Conservation (phyloP, 1,139 yeast species). For the Yamadazyma kanchanaburiensis region DNA sequence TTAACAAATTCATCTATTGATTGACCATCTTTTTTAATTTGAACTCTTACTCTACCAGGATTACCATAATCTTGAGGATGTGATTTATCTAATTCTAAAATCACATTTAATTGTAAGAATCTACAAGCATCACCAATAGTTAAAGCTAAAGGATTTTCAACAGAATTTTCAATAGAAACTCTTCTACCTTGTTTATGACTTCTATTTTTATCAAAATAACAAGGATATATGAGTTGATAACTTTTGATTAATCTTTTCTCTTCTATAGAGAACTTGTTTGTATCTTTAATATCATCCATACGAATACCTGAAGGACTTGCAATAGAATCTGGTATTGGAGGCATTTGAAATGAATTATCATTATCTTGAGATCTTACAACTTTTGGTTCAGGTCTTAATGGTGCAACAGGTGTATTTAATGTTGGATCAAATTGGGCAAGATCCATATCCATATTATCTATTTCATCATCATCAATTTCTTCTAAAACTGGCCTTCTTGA, state of each 20-base stretch:
- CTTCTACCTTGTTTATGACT: slow-evolving; percentile 83
- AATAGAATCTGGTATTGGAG: slow-evolving; percentile 12
- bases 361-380: slow-evolving; percentile 63
- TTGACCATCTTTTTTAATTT: slow-evolving; percentile 51
- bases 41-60: slow-evolving; percentile 87
- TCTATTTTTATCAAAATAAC: slow-evolving; percentile 82
- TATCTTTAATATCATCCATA: slow-evolving; percentile 30
- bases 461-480: slow-evolving; percentile 83
- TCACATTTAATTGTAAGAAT: slow-evolving; percentile 47
- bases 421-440: slow-evolving; percentile 85
- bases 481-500: slow-evolving; percentile 71
- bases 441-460: slow-evolving; percentile 91
- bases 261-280: slow-evolving; percentile 39
- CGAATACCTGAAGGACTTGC: slow-evolving; percentile 10
- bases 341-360: slow-evolving; percentile 13
- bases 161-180: slow-evolving; percentile 64
- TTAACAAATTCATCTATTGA: slow-evolving; percentile 35
- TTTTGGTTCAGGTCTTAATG: slow-evolving; percentile 55
- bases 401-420: slow-evolving; percentile 66
- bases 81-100: slow-evolving; percentile 74
- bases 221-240: slow-evolving; percentile 81
- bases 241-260: slow-evolving; percentile 59
- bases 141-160: slow-evolving; percentile 83
- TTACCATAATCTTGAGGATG: slow-evolving; percentile 98
- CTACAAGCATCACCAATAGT: slow-evolving; percentile 68